These are phyloP conservation scores for Pilasporangium apinafurcum DNA, from an alignment of 352 stramenopile species.

Conservation along the genomic window DNA sequence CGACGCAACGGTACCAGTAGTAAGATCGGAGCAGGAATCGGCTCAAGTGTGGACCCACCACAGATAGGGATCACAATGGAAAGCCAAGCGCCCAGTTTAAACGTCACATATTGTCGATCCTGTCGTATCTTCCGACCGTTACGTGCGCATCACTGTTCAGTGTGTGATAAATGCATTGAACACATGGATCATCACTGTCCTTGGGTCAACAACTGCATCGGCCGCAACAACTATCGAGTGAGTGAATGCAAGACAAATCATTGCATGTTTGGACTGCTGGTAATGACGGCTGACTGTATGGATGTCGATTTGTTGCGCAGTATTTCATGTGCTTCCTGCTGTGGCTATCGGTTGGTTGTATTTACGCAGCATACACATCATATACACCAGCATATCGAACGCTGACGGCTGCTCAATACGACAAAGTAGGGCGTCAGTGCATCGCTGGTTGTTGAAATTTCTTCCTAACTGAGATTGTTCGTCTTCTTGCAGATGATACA, in stretches of 20 bases:
- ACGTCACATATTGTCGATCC: constrained; percentile 36
- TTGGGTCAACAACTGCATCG: constrained; percentile 98
- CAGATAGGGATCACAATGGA: constrained; percentile 3
- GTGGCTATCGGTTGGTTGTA: constrained; percentile 51
- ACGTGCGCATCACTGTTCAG: constrained; percentile 58
- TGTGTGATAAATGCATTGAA: constrained; percentile 89
- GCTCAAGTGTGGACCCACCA: background rate
- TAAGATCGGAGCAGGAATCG: background rate
- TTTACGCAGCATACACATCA: constrained; percentile 51
- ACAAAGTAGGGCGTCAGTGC: constrained; percentile 28
- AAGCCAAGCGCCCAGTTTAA: constrained; percentile 5
- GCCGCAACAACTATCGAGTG: constrained; percentile 93
- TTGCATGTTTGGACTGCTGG: background rate
- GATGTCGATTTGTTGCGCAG: constrained; percentile 10
- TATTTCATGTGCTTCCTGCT: constrained; percentile 77
- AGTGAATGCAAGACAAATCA: too few relatives aligned
- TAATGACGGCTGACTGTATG: background rate
- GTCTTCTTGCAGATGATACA: constrained; percentile 19
- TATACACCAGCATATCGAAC: constrained; percentile 49
- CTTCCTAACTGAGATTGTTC: constrained; percentile 10
- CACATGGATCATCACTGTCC: constrained; percentile 98
- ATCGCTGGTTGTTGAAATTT: background rate
- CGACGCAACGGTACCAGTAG: constrained; percentile 5
- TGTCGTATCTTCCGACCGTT: constrained; percentile 44
- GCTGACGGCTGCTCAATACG: constrained; percentile 44